These are phyloP conservation scores for Aspergillus sclerotiicarbonarius DNA, from an alignment of 495 filamentous ascomycete genomes.

Conservation along the genomic window DNA sequence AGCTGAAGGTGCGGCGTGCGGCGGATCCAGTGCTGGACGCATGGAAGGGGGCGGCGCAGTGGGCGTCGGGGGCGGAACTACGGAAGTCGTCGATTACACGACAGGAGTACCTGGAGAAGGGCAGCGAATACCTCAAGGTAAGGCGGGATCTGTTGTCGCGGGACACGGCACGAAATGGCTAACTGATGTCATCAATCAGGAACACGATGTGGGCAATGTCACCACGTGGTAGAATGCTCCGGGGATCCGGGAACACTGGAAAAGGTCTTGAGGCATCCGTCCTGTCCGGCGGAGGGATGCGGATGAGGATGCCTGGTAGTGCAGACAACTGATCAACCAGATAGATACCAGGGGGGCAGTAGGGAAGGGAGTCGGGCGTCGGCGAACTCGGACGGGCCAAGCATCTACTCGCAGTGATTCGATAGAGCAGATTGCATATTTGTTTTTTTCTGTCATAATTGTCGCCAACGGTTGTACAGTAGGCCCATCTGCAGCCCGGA, in stretches of 20 bases:
- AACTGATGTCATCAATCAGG: slow-evolving; percentile 49
- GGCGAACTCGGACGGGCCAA: no score
- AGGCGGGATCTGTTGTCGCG: slow-evolving; percentile 10
- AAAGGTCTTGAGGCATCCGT: no score
- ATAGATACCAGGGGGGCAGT: no score
- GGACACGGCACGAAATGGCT: slow-evolving; percentile 2
- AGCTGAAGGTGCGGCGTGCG: slow-evolving; percentile 66
- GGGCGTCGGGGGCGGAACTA: slow-evolving; percentile 51
- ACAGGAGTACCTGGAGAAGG: slow-evolving; percentile 82
- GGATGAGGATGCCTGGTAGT: no score
- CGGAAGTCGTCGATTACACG: slow-evolving; percentile 53
- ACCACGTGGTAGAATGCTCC: slow-evolving; percentile 29
- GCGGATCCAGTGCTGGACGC: slow-evolving; percentile 76
- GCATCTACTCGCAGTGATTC: not conserved
- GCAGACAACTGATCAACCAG: no score
- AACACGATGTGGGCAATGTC: slow-evolving; percentile 78
- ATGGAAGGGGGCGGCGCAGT: slow-evolving; percentile 88
- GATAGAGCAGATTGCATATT: not conserved
- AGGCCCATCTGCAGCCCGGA: not conserved
- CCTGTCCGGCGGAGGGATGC: no score
- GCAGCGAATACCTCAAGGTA: slow-evolving; percentile 82
- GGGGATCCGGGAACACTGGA: not conserved
- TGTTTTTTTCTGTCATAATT: not conserved
- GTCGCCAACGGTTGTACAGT: not conserved
- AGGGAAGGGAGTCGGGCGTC: not conserved